Percentiles rank a stretch among this genome's conserved stretches.
These are phyloP conservation scores for Rhazya stricta DNA, from an alignment of 257 asterid genomes.

Conservation along the genomic window DNA sequence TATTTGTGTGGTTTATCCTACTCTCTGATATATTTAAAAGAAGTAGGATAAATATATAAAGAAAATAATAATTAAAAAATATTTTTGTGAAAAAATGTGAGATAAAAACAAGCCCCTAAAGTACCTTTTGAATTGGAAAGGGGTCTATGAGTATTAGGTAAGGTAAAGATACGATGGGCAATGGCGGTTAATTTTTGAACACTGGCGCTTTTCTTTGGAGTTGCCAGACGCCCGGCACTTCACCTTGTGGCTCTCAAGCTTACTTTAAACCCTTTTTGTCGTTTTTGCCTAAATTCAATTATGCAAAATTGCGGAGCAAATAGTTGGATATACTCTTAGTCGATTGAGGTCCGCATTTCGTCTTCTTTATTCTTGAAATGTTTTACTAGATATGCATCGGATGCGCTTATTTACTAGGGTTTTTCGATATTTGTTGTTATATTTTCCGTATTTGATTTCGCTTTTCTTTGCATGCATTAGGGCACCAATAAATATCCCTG, in stretches of 20 bases:
- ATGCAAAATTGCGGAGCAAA: background rate
- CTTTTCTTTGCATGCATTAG: background rate
- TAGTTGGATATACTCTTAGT: background rate
- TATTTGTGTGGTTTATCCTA: no score
- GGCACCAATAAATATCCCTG: background rate
- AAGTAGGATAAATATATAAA: no score
- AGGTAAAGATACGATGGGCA: no score
- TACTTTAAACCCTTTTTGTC: background rate
- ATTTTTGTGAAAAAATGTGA: no score
- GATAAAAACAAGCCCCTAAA: no score
- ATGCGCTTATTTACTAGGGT: background rate
- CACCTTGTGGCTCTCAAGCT: background rate
- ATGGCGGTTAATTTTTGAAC: background rate
- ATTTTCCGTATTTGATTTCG: background rate
- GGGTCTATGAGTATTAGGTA: no score
- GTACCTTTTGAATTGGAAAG: no score
- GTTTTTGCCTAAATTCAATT: background rate
- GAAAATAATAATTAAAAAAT: no score
- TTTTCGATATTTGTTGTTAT: background rate
- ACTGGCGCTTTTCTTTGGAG: background rate
- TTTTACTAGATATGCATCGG: background rate
- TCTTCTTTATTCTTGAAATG: background rate
- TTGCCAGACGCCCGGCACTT: background rate
- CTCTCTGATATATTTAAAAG: no score
- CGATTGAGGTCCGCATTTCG: background rate